Base-by-base conservation (phyloP, 805 yeast species). In the Wickerhamomyces rabaulensis region DNA sequence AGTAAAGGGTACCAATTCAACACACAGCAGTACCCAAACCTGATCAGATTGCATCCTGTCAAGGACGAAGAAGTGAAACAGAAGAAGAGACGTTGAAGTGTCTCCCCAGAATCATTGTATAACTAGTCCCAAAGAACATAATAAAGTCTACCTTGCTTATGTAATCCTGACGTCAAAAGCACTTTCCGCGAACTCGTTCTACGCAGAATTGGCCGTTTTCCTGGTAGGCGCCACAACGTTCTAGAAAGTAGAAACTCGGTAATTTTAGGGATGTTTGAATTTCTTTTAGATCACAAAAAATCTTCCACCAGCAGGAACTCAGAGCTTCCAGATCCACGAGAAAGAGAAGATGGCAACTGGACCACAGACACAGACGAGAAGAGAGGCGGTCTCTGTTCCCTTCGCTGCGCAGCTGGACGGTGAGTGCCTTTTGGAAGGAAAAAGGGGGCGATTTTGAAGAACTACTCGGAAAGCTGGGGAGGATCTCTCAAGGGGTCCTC, bases 1-100 rank as follows among this genome's bases (percentile, higher is more conserved):
- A 78, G 89, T 48, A 90, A 90, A 62, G 96, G 95, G n/a, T 76
- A 85, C 65, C 82, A 76, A 62, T 84, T 75, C 57, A 89, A 87
- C 69, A 77, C 82, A 39, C 85, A 80, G 3, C 89, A 84, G 54
- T 79, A 80, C 58, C 89, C 94, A 17, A 86, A 79, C 52, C 72
- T 79, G 46, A 80, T 94, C 51, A 84, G 87, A 66, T 70, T 94
- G 43, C 99, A 94, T 66, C 82, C 91, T 13, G 79, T 86, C 36
- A 82, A 80, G 53, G 97, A 90, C 42, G 91, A 81, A 44, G 99
- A 94, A 65, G 86, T 87, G 41, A 86, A 86, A 54, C 74, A 67
- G 52, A 71, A 68, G 54, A 70, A 68, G 51, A 66, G 67, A 55
- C 60, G 60, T 40, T 56, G 37, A 42, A 16, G 16, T 4, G 35